Evolutionary conservation across 192 early-diverging fungal genomes (phyloP).

Genomic region (Cetraspora pellucida): DNA sequence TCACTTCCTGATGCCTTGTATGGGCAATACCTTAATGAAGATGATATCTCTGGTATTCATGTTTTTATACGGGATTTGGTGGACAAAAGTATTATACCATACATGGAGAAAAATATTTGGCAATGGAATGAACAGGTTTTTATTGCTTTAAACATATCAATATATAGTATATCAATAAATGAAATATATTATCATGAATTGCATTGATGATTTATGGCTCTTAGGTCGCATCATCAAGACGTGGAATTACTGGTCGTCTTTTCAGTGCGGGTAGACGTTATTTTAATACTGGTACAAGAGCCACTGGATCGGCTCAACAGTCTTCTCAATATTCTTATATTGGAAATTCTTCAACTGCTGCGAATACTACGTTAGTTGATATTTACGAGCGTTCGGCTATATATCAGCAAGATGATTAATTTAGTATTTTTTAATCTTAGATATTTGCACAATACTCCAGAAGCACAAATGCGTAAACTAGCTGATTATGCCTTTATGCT

Average conservation of each 20-base stretch:
- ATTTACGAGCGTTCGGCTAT: conserved; percentile 35
- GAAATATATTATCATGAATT: neutral
- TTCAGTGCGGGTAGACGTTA: conserved; percentile 83
- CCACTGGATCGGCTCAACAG: conserved; percentile 44
- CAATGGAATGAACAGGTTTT: conserved; percentile 82
- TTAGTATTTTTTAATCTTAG: conserved; percentile 32
- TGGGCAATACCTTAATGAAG: conserved; percentile 55
- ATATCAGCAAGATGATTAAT: neutral
- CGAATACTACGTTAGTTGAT: conserved; percentile 38
- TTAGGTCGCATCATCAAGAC: conserved; percentile 74
- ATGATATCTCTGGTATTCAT: conserved; percentile 58
- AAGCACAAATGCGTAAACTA: conserved; percentile 88
- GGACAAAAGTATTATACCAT: conserved; percentile 76
- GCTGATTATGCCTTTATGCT: conserved; percentile 99
- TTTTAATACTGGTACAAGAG: conserved; percentile 66
- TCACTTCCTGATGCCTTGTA: conserved; percentile 44
- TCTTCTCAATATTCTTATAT: conserved; percentile 43
- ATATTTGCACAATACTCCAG: conserved; percentile 78
- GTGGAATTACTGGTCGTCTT: conserved; percentile 87
- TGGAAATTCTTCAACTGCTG: conserved; percentile 40
- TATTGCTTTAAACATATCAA: too few relatives aligned
- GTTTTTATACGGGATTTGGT: conserved; percentile 61
- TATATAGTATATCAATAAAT: neutral
- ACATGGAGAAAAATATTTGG: conserved; percentile 87
- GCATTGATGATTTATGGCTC: neutral